phyloP scores from a whole-genome alignment of 306 rosid species.

The Parietaria judaica region DNA sequence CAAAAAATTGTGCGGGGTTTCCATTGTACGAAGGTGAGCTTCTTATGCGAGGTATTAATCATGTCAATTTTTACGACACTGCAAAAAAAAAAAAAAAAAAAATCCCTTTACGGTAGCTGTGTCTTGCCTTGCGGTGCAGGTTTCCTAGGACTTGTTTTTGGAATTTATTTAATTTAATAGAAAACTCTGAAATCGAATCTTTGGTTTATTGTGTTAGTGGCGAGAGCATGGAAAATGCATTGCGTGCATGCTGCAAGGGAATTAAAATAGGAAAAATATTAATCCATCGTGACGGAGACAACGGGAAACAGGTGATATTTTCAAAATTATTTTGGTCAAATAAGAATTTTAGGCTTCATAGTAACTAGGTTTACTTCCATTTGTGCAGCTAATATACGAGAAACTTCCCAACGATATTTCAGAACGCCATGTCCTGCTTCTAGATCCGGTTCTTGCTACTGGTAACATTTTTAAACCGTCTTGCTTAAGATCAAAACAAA shows the following conservation, averaged over 20 bases:
- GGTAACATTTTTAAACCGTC: constrained; percentile 35
- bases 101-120: not conserved
- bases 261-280: constrained; percentile 96
- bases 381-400: constrained; percentile 85
- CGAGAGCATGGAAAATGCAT: constrained; percentile 98
- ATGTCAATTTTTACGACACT: constrained; percentile 12
- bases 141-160: not conserved
- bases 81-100: not conserved
- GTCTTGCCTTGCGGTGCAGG: not conserved
- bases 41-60: constrained; percentile 39
- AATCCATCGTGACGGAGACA: constrained; percentile 95
- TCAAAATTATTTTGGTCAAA: not conserved
- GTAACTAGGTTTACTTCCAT: constrained; percentile 14
- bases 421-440: constrained; percentile 95
- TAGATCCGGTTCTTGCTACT: constrained; percentile 97
- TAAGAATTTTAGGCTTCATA: not conserved
- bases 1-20: constrained; percentile 93
- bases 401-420: constrained; percentile 96
- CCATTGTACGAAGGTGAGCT: constrained; percentile 93
- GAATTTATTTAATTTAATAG: not conserved
- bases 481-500: not conserved
- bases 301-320: constrained; percentile 76
- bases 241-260: constrained; percentile 98
- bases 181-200: too few relatives aligned
- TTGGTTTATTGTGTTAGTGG: constrained; percentile 54